Evolutionary conservation across 306 rosid species (phyloP).

Genomic region (Prunus salicina): DNA sequence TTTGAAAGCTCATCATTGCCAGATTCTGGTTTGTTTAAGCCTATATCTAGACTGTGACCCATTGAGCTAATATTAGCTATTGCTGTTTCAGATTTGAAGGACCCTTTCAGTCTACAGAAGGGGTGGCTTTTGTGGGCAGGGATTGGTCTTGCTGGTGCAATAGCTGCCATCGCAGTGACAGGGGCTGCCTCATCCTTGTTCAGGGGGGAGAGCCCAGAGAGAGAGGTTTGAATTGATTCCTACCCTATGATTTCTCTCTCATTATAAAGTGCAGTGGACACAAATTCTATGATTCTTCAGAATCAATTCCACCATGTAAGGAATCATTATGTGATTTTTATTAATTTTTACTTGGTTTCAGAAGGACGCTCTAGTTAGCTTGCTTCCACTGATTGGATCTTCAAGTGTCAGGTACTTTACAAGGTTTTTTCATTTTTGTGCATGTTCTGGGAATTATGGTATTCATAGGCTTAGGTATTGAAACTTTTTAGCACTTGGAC

Average conservation of each 20-base stretch:
- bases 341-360: slow-evolving; percentile 44
- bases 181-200: slow-evolving; percentile 69
- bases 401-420: slow-evolving; percentile 70
- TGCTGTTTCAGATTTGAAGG: slow-evolving; percentile 64
- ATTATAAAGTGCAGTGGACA: background rate
- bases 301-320: background rate
- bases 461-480: background rate
- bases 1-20: background rate
- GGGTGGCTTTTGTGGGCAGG: slow-evolving; percentile 99
- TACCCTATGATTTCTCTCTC: background rate
- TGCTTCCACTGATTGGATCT: slow-evolving; percentile 93
- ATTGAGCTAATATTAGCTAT: slow-evolving; percentile 12
- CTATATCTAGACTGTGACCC: slow-evolving; percentile 13
- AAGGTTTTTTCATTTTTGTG: slow-evolving; percentile 4
- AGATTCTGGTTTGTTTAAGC: slow-evolving; percentile 10
- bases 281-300: background rate
- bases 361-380: slow-evolving; percentile 88
- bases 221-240: slow-evolving; percentile 60
- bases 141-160: slow-evolving; percentile 81
- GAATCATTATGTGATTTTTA: slow-evolving; percentile 13
- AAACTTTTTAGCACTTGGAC: background rate
- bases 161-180: slow-evolving; percentile 60
- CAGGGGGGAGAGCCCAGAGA: slow-evolving; percentile 64
- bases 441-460: background rate
- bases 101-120: slow-evolving; percentile 72